Percentiles rank a stretch among this genome's conserved stretches.
These are phyloP conservation scores for Anacardium occidentale DNA, from an alignment of 345 rosid species.

Conservation along the genomic window DNA sequence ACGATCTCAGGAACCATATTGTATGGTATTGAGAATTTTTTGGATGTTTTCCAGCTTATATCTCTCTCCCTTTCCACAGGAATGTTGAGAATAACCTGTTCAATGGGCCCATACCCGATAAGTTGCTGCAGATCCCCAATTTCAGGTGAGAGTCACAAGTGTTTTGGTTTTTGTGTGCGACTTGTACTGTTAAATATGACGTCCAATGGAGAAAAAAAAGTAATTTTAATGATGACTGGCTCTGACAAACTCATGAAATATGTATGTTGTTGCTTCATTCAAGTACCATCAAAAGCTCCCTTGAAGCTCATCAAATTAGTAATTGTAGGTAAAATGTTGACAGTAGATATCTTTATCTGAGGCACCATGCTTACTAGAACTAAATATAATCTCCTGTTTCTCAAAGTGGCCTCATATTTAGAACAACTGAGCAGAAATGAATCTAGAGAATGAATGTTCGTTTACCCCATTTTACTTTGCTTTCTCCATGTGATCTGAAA, in stretches of 20 bases:
- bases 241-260: not conserved
- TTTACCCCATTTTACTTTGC: not conserved
- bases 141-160: conserved; percentile 50
- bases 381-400: not conserved
- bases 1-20: not conserved
- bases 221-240: not conserved
- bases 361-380: not conserved
- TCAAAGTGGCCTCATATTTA: not conserved
- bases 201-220: not conserved
- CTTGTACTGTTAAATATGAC: conserved; percentile 11
- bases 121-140: conserved; percentile 62
- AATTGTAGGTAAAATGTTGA: conserved; percentile 6
- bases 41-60: conserved; percentile 3
- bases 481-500: not conserved
- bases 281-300: not conserved
- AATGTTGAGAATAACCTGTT: conserved; percentile 88
- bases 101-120: conserved; percentile 82
- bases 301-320: not conserved
- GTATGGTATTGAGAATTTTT: conserved; percentile 7
- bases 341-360: not conserved
- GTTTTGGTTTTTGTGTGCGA: not conserved
- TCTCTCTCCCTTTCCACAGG: conserved; percentile 42
- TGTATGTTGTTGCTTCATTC: not conserved
- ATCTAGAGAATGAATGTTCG: not conserved
- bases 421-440: not conserved